These are phyloP conservation scores for Penicillium roqueforti DNA, from an alignment of 495 filamentous ascomycete species.

Conservation along the genomic window DNA sequence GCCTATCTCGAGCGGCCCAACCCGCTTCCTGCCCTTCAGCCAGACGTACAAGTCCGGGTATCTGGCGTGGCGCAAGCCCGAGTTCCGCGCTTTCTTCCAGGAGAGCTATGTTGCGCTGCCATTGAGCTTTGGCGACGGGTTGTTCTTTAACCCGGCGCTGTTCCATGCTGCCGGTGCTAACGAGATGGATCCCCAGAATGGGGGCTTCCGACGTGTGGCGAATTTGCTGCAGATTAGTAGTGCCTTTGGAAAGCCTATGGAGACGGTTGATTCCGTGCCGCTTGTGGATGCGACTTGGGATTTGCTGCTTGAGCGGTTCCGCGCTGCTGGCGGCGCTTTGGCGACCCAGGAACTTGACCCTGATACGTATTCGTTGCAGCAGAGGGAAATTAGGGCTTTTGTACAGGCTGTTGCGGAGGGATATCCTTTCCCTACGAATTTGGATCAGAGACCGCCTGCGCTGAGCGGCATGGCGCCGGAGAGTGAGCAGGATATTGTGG, in stretches of 20 bases:
- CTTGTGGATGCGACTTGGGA: slow-evolving; percentile 44
- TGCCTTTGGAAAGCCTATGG: slow-evolving; percentile 58
- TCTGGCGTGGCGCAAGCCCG: slow-evolving; percentile 43
- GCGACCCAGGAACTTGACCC: slow-evolving; percentile 27
- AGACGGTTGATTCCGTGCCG: slow-evolving; percentile 44
- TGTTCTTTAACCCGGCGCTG: slow-evolving; percentile 55
- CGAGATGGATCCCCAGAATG: slow-evolving; percentile 21
- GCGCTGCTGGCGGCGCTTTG: slow-evolving; percentile 24
- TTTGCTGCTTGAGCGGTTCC: slow-evolving; percentile 27
- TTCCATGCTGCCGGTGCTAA: slow-evolving; percentile 56
- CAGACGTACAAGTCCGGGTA: slow-evolving; percentile 51
- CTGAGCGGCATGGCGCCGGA: slow-evolving; percentile 52
- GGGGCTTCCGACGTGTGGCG: slow-evolving; percentile 43
- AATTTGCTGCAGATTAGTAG: slow-evolving; percentile 53
- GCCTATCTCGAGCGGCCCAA: slow-evolving; percentile 50
- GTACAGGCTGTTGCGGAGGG: slow-evolving; percentile 47
- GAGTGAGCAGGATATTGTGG: slow-evolving; percentile 49
- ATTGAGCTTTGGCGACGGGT: slow-evolving; percentile 45
- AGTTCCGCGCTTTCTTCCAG: slow-evolving; percentile 47
- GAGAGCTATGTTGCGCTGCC: slow-evolving; percentile 44
- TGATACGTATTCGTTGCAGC: not conserved
- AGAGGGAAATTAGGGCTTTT: slow-evolving; percentile 27
- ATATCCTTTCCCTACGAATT: slow-evolving; percentile 56
- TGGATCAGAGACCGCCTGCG: slow-evolving; percentile 47
- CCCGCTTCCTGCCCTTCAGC: slow-evolving; percentile 50